phyloP scores from a whole-genome alignment of 495 filamentous ascomycete genomes.

The Aspergillus leporis region DNA sequence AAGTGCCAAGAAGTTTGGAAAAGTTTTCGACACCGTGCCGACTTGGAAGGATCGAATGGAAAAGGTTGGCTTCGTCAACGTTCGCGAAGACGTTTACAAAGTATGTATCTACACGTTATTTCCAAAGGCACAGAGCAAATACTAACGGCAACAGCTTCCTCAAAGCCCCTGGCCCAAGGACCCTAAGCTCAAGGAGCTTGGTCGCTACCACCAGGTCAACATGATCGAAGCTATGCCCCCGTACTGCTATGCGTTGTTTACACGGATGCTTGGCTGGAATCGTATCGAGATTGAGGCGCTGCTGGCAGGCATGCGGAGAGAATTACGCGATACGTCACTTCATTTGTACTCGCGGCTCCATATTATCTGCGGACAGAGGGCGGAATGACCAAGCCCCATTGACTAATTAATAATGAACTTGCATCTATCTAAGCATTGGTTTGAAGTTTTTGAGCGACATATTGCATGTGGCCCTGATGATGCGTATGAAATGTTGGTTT shows the following conservation, averaged over 20 bases:
- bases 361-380: constrained; percentile 43
- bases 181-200: constrained; percentile 51
- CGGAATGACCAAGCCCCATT: constrained; percentile 11
- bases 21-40: constrained; percentile 33
- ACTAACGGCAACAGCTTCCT: constrained; percentile 25
- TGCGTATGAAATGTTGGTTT: too few species aligned
- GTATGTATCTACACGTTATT: constrained; percentile 23
- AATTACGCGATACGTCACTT: constrained; percentile 48
- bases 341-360: constrained; percentile 46
- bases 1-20: constrained; percentile 36
- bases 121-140: not conserved
- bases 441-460: not conserved
- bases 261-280: constrained; percentile 54
- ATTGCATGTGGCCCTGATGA: not conserved
- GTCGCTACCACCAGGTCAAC: constrained; percentile 47
- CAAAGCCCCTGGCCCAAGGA: constrained; percentile 56
- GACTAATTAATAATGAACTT: not conserved
- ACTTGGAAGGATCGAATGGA: constrained; percentile 49
- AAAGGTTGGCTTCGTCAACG: constrained; percentile 56
- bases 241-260: constrained; percentile 54
- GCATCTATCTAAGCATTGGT: not conserved
- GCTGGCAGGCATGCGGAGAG: constrained; percentile 52
- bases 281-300: constrained; percentile 54
- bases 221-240: constrained; percentile 50
- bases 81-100: constrained; percentile 46